Evolutionary conservation across 192 early-diverging fungal genomes (phyloP), one percentile per base, ranked within the genome.

Genomic region (Umbelopsis sp.): DNA sequence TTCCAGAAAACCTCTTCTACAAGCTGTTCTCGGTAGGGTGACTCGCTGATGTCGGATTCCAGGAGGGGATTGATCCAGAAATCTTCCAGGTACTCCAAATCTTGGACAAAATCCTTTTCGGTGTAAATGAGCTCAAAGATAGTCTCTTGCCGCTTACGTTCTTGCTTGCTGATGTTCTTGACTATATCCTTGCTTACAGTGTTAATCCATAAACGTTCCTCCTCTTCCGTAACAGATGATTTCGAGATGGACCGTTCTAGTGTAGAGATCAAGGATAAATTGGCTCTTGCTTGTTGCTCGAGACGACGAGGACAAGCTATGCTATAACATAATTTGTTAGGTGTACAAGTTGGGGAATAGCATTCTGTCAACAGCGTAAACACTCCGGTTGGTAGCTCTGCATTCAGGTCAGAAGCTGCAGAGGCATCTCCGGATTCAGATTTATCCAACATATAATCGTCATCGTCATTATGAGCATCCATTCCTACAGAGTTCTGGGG

Each of bases 331-430:
- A 92, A 83, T 68, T 85, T 86, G 41, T 88, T 90, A 25, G 80
- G 80, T 0, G 89, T 86, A 76, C 97, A 98, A 0, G 94, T 97
- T 0, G 95, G 92, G 22, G 95, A 95, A 79, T 98, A 98, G 78
- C 97, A 98, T 72, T 95, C 90, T 0, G 96, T 91, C 66, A 98
- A 81, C 26, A 93, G 83, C 0, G 93, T 95, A 78, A 97, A 93
- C 0, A 98, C 88, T 26, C 97, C 97, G 73, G 88, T 92, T 20
- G 92, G 91, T 4, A 89, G 53, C 44, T 84, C 83, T 2, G 44
- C 66, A 41, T 76, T 79, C 26, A 32, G 14, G 3, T 62, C 56
- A 16, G 56, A 66, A 24, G 20, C 8, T 49, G 38, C 26, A 1
- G 49, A 41, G 0, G 34, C 14, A 17, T 49, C 47, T 49, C 47